phyloP scores from a whole-genome alignment of 352 stramenopile genomes.

The Pythium brassicae region DNA sequence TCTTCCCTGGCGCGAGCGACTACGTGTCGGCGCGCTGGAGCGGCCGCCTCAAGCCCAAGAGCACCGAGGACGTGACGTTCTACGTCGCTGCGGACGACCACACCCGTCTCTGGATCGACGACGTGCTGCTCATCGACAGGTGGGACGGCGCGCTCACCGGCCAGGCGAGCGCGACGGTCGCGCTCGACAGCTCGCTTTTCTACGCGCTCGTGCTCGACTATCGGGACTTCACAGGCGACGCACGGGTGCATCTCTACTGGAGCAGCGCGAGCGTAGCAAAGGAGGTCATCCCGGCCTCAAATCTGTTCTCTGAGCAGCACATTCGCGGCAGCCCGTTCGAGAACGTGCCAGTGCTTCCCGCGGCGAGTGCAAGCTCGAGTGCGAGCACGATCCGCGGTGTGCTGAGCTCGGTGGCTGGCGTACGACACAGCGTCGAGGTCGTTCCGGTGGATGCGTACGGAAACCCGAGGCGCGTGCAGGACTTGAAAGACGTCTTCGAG shows the following conservation, averaged over 20 bases:
- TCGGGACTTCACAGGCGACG: constrained; percentile 31
- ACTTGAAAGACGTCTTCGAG: constrained; percentile 27
- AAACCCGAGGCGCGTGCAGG: constrained; percentile 26
- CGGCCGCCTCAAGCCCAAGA: constrained; percentile 54
- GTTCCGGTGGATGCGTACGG: constrained; percentile 41
- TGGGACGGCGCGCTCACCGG: constrained; percentile 32
- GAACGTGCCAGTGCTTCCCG: constrained; percentile 33
- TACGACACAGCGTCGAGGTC: constrained; percentile 29
- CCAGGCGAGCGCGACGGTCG: constrained; percentile 13
- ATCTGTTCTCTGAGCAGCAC: constrained; percentile 43
- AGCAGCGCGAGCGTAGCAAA: constrained; percentile 22
- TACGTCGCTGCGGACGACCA: constrained; percentile 45
- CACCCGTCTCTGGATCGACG: constrained; percentile 58
- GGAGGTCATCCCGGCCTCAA: constrained; percentile 38
- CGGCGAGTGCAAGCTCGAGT: constrained; percentile 14
- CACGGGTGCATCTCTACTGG: constrained; percentile 49
- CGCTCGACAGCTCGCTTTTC: constrained; percentile 28
- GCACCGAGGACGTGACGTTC: constrained; percentile 33
- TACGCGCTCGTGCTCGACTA: constrained; percentile 67
- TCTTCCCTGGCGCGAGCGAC: constrained; percentile 44
- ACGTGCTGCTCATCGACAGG: constrained; percentile 54
- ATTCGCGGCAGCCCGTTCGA: constrained; percentile 49
- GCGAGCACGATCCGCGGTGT: constrained; percentile 27
- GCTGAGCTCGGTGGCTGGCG: constrained; percentile 26
- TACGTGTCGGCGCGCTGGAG: constrained; percentile 66